A percentile compares a stretch with the other conserved stretches of the same genome.
These are phyloP conservation scores for Penicillium sp. DNA, from an alignment of 2,329 filamentous ascomycete genomes.

Conservation along the genomic window DNA sequence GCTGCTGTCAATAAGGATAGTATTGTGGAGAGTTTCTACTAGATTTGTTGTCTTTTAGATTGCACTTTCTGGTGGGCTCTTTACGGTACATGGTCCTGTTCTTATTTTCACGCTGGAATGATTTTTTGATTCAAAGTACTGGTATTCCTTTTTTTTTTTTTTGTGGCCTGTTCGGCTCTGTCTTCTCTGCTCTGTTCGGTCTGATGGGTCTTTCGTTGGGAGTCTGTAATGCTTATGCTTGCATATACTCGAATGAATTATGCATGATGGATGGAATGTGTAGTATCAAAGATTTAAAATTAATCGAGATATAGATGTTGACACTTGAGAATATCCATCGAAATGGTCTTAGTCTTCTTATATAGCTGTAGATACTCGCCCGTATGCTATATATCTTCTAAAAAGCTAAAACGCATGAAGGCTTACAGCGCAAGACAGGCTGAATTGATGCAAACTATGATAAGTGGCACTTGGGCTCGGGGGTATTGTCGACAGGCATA, in stretches of 20 bases:
- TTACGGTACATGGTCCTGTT: conserved; percentile 2
- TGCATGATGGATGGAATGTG: conserved; percentile 5
- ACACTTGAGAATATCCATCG: not conserved
- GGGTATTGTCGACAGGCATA: conserved; percentile 18
- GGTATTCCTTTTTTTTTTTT: conserved; percentile 7
- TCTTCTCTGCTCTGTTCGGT: conserved; percentile 5
- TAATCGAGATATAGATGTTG: conserved; percentile 5
- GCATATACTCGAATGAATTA: conserved; percentile 5
- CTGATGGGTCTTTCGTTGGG: conserved; percentile 8
- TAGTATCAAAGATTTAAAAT: not conserved
- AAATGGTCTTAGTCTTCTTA: not conserved
- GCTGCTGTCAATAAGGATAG: conserved; percentile 69
- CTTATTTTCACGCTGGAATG: conserved; percentile 9
- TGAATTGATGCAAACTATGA: conserved; percentile 6
- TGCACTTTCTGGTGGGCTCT: not conserved
- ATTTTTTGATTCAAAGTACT: conserved; percentile 5
- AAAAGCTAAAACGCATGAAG: not conserved
- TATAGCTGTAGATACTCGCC: not conserved
- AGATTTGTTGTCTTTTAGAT: conserved; percentile 27
- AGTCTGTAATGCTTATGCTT: conserved; percentile 9
- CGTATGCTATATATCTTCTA: not conserved
- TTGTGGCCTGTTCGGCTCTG: conserved; percentile 2
- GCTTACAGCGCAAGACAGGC: conserved; percentile 1
- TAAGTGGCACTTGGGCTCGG: conserved; percentile 6
- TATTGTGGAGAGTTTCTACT: conserved; percentile 99